Base-by-base conservation (phyloP, 202 grass and related monocot species). In the Saccharum hybrid region DNA sequence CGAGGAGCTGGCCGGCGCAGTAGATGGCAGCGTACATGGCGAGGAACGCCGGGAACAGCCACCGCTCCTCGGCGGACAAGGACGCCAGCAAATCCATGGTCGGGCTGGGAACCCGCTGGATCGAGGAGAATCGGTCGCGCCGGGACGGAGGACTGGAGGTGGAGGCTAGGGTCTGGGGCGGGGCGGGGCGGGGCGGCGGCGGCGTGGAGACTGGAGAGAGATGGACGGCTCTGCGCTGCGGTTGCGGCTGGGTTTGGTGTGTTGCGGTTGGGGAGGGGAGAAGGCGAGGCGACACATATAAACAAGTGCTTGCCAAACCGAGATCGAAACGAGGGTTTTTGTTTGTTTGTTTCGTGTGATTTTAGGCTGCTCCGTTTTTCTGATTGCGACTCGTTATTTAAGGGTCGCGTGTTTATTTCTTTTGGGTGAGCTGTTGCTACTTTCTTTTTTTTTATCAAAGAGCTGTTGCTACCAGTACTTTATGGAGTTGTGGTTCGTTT, bases 1-100 rank as follows among this genome's bases (percentile, higher is more conserved):
- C 31, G 15, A 63, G 16, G 33, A 89, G 86, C 45, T 89, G 89
- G 34, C 89, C 89, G 45, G 71, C 30, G 30, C 84, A 39, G 81
- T 99, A 99, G 56, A 96, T 92, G 69, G 73, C 26, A 22, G 65
- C 65, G 86, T 96, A 99, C 68, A 90, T 86, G 14, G 68, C 81
- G 19, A 96, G 86, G 84, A 94, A 90, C 28, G 26, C 28, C 38
- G 88, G 96, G 83, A 84, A 89, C 63, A 91, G 56, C 79, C 89
- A 92, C 78, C 79, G 74, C 34, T 82, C 82, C 63, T 85, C 82
- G 0, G 36, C 46, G 22, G 31, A 76, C 85, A 66, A 71, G 23
- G 57, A 85, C 31, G 62, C 70, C 63, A 75, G 16, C 4, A 90
- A 57, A 26, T 30, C 61, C 81, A 99, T 99, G 66, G 16, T 22